Evolutionary conservation across 768 basidiomycete genomes (phyloP).

Genomic region (Cantharellus cinnabarinus): DNA sequence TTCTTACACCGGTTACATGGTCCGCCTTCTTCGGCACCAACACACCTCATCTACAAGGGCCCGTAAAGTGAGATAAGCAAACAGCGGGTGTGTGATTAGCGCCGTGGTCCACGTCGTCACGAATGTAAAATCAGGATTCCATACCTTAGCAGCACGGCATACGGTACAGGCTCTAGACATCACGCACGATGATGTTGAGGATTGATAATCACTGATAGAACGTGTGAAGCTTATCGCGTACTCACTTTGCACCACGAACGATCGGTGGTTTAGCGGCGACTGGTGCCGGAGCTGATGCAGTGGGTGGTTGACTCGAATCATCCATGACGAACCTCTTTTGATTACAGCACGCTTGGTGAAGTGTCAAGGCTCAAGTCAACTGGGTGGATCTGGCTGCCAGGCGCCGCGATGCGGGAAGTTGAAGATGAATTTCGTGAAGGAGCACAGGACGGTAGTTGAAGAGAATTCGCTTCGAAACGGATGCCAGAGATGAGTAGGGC

Average conservation of each 20-base stretch:
- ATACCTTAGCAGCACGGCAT: conserved; percentile 65
- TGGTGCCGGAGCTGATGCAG: too few relatives aligned
- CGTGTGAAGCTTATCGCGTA: conserved; percentile 13
- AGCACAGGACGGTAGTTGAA: neutral
- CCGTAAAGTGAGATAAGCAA: neutral
- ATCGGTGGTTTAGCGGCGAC: conserved; percentile 16
- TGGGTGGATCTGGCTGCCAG: too few relatives aligned
- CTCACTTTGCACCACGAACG: conserved; percentile 20
- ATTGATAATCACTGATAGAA: neutral
- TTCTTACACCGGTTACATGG: conserved; percentile 72
- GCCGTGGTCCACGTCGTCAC: too few relatives aligned
- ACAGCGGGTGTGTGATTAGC: neutral
- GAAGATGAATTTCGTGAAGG: neutral
- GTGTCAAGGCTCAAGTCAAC: too few relatives aligned
- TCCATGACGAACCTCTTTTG: too few relatives aligned
- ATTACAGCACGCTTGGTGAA: too few relatives aligned
- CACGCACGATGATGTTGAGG: neutral
- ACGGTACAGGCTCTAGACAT: conserved; percentile 44
- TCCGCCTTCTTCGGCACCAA: conserved; percentile 69
- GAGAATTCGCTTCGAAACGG: neutral
- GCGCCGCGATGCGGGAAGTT: too few relatives aligned
- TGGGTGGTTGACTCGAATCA: too few relatives aligned
- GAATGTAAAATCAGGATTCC: neutral
- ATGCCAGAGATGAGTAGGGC: neutral
- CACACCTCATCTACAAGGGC: conserved; percentile 61